Evolutionary conservation across 805 yeast genomes (phyloP), one percentile per base, ranked within the genome.

Genomic region (Isabelozyma gotoi): DNA sequence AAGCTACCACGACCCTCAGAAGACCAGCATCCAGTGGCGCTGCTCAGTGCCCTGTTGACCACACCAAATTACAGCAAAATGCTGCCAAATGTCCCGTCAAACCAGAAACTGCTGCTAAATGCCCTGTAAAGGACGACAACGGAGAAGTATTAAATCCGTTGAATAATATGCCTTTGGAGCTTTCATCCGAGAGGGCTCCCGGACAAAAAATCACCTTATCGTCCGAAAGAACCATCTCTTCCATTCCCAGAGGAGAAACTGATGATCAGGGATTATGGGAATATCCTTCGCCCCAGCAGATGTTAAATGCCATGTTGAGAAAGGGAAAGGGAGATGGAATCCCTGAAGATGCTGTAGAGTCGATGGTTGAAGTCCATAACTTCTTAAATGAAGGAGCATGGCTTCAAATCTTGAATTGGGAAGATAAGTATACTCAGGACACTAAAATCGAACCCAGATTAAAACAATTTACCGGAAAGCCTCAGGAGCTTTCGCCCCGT

Each of bases 251-350:
- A 49, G 98, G 98, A 20, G 78, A 73, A 20, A 59, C 61, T 11
- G 73, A 69, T 2, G 74, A 70, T 7, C 82, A 81, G 47, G 96
- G 96, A 2, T 81, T 84, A 38, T 94, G 99, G 99, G 99, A 94
- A 67, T 94, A 94, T 61, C 99, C 99, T 2, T 88, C 97, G 2
- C 99, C 99, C 1, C 99, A 94, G 67, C 99, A 94, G 63, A 94
- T 94, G 99, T 82, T 90, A 52, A 91, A 92, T 58, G 99, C 99
- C 10, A 92, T 94, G 98, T 70, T 90, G 19, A 81, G 92, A 50
- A 94, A 94, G 69, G 96, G 97, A 16, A 92, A 94, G 57, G 83
- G 79, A 2, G 85, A 88, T 36, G 95, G 85, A 38, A 79, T 92
- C 41, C 95, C 92, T 2, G 98, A 91, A 62, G 96, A 89, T 50